These are phyloP conservation scores for Boletus rex-veris DNA, from an alignment of 768 basidiomycete genomes.

Conservation along the genomic window DNA sequence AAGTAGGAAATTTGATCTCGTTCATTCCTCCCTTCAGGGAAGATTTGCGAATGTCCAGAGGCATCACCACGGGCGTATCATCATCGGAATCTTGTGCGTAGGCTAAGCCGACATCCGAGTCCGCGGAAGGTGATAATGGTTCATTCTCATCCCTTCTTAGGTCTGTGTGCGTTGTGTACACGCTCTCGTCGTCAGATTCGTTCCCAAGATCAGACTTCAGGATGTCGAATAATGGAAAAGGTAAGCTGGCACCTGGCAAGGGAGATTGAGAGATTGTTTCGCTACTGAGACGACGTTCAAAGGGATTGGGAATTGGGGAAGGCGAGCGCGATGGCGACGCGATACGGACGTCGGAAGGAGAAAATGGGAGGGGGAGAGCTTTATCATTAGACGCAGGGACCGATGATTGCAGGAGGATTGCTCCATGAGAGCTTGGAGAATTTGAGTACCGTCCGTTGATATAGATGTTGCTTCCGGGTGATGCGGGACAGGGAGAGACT, in stretches of 20 bases:
- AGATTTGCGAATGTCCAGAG: conserved; percentile 26
- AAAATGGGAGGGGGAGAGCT: conserved; percentile 13
- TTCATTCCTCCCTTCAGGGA: conserved; percentile 5
- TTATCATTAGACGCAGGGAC: conserved; percentile 16
- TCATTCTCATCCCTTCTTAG: conserved; percentile 13
- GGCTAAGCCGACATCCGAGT: conserved; percentile 36
- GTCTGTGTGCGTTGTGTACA: conserved; percentile 33
- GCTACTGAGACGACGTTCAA: conserved; percentile 91
- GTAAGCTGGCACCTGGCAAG: conserved; percentile 24
- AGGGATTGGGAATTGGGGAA: conserved; percentile 76
- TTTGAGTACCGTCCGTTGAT: conserved; percentile 14
- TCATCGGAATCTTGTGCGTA: conserved; percentile 34
- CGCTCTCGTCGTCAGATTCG: conserved; percentile 34
- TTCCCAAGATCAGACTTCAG: conserved; percentile 33
- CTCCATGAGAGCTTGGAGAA: conserved; percentile 22
- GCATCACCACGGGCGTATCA: conserved; percentile 33
- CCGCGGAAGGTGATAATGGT: conserved; percentile 26
- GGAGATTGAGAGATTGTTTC: conserved; percentile 27
- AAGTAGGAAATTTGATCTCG: conserved; percentile 37
- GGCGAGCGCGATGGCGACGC: conserved; percentile 30
- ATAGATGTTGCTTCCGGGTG: conserved; percentile 20
- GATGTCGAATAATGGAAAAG: conserved; percentile 58
- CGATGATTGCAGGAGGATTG: conserved; percentile 3
- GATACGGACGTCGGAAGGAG: conserved; percentile 24
- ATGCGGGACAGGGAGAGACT: conserved; percentile 28